These are phyloP conservation scores for Mercurialis annua DNA, from an alignment of 345 rosid species.

Conservation along the genomic window DNA sequence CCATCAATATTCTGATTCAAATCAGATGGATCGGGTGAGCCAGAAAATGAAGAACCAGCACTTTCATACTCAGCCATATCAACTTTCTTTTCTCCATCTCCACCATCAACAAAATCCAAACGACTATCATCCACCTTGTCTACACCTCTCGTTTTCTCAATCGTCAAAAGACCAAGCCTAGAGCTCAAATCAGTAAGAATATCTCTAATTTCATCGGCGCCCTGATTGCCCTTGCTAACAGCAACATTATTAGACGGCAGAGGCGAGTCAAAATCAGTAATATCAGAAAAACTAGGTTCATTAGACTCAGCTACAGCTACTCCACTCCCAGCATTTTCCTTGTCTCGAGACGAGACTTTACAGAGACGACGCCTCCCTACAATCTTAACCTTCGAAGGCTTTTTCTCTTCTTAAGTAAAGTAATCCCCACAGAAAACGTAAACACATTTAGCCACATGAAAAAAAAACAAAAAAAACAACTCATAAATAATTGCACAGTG, in stretches of 20 bases:
- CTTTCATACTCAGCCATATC: slow-evolving; percentile 38
- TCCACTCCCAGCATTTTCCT: slow-evolving; percentile 16
- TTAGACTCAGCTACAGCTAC: slow-evolving; percentile 18
- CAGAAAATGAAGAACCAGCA: slow-evolving; percentile 48
- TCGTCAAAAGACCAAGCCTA: slow-evolving; percentile 70
- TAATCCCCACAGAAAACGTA: too few relatives aligned
- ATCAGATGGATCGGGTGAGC: slow-evolving; percentile 24
- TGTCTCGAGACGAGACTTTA: slow-evolving; percentile 46
- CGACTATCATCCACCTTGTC: slow-evolving; percentile 16
- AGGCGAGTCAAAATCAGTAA: slow-evolving; percentile 72
- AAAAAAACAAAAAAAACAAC: neutral
- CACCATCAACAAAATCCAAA: slow-evolving; percentile 11
- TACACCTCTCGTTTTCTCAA: slow-evolving; percentile 48
- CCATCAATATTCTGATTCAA: slow-evolving; percentile 18
- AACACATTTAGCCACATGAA: neutral
- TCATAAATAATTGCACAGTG: too few relatives aligned
- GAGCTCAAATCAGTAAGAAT: slow-evolving; percentile 70
- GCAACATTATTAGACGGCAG: slow-evolving; percentile 31
- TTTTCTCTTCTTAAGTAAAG: slow-evolving; percentile 34
- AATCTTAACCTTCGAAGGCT: slow-evolving; percentile 42
- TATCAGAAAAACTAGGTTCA: slow-evolving; percentile 39
- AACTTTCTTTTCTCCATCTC: slow-evolving; percentile 14
- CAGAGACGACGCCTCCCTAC: slow-evolving; percentile 58
- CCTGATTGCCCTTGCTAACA: slow-evolving; percentile 16
- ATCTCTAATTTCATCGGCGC: slow-evolving; percentile 62